Conservation (phyloP, 1,284 basidiomycete species). For the Irpex lacteus region DNA sequence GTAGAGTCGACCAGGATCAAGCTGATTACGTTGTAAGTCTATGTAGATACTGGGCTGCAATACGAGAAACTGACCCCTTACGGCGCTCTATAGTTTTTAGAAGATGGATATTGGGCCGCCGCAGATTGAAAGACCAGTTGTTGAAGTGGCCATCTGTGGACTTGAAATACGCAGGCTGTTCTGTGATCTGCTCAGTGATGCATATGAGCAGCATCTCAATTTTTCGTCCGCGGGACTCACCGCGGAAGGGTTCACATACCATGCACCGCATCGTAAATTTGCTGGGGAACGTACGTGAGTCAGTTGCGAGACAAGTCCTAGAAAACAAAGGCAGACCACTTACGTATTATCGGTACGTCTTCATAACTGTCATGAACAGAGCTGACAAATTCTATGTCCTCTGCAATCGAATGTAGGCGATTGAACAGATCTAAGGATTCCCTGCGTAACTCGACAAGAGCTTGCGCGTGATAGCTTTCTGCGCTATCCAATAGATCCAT, state of each 20-base stretch:
- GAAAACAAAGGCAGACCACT: constrained; percentile 23
- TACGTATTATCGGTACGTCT: constrained; percentile 64
- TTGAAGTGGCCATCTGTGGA: constrained; percentile 93
- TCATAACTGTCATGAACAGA: constrained; percentile 56
- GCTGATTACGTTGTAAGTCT: constrained; percentile 35
- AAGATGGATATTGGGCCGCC: constrained; percentile 85
- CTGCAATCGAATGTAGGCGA: constrained; percentile 79
- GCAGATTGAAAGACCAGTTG: constrained; percentile 85
- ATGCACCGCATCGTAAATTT: constrained; percentile 91
- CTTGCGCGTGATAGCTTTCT: constrained; percentile 17
- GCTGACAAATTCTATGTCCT: constrained; percentile 73
- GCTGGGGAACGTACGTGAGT: constrained; percentile 41
- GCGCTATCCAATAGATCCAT: background rate
- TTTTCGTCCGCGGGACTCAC: constrained; percentile 34
- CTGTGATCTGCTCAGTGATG: constrained; percentile 16
- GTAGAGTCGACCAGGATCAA: constrained; percentile 92
- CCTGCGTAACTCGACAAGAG: constrained; percentile 51
- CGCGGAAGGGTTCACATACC: constrained; percentile 81
- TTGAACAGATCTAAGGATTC: constrained; percentile 81
- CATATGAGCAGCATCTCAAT: background rate
- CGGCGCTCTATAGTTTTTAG: constrained; percentile 54
- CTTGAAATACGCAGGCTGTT: constrained; percentile 82
- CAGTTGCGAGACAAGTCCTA: background rate
- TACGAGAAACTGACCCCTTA: constrained; percentile 49
- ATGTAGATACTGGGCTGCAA: background rate